Percentiles rank a stretch among this genome's conserved stretches.
These are phyloP conservation scores for Coprinopsis cinerea DNA, from an alignment of 768 basidiomycete genomes.

Conservation along the genomic window DNA sequence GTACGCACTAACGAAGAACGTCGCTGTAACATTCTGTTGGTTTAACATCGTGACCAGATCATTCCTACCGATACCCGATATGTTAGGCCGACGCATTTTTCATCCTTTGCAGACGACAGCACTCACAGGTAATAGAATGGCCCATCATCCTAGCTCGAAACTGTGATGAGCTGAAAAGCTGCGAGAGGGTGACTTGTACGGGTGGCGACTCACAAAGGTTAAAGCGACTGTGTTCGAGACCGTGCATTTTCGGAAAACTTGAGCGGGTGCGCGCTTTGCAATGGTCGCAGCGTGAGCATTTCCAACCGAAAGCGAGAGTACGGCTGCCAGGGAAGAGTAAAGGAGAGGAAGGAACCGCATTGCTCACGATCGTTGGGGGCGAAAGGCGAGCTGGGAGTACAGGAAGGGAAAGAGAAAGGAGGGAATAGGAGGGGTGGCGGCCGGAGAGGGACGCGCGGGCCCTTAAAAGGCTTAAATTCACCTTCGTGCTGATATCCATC, in stretches of 20 bases:
- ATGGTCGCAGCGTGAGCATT: background rate
- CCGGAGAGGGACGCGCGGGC: too few species aligned
- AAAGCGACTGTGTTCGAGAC: slow-evolving; percentile 33
- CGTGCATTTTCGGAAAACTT: slow-evolving; percentile 28
- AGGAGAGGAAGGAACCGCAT: background rate
- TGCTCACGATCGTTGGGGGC: too few species aligned
- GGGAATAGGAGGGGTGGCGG: too few species aligned
- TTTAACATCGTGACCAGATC: slow-evolving; percentile 25
- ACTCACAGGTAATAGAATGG: slow-evolving; percentile 27
- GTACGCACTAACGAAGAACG: slow-evolving; percentile 37
- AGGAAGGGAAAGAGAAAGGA: too few species aligned
- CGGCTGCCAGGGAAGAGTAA: background rate
- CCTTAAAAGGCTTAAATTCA: too few species aligned
- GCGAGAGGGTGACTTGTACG: background rate
- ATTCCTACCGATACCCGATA: slow-evolving; percentile 19
- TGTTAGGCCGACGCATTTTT: too few species aligned
- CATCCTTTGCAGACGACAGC: background rate
- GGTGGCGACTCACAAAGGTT: slow-evolving; percentile 32
- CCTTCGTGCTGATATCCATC: too few species aligned
- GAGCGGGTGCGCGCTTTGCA: slow-evolving; percentile 2
- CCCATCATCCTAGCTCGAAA: slow-evolving; percentile 28
- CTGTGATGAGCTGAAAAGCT: background rate
- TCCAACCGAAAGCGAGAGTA: background rate
- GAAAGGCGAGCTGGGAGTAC: too few species aligned
- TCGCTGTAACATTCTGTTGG: slow-evolving; percentile 27